Evolutionary conservation across 2,329 filamentous ascomycete species (phyloP), one percentile per base, ranked within the genome.

Genomic region (Trichoderma sp.): DNA sequence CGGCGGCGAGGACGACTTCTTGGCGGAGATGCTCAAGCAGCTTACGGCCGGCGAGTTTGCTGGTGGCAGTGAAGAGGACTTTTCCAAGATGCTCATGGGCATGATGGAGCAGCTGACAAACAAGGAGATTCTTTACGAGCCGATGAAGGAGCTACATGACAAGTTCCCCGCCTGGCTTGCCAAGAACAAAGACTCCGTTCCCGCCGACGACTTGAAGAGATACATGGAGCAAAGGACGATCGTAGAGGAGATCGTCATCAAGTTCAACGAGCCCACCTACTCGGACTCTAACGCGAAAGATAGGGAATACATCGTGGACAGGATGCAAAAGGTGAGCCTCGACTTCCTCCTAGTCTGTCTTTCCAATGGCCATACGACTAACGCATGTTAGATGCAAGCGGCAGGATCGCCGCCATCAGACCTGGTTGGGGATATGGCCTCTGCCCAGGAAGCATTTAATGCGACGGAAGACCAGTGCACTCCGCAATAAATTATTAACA

Each of bases 41-140:
- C 90, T 97, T 35, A 75, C 76, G 2, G 78, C 78, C 81, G 91
- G 92, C 74, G 85, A 86, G 27, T 78, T 83, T 1, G 88, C 86
- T n/a, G 89, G 87, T 10, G 80, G 79, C 42, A 74, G 77, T 60
- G 93, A 97, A 67, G 93, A 95, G 73, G 93, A 97, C 73, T 92
- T 98, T 74, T 93, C 92, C 67, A 94, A 97, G 81, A 93, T 98
- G 89, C 87, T 99, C 69, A 88, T 97, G 85, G 92, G 92, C 64
- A 97, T 98, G 93, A 98, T 99, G 94, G 93, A 98, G 81, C 94
- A 99, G 79, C 85, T 99, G 70, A 98, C 95, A 4, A 97, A 97
- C 79, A 98, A 97, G 83, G 95, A 98, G 73, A 97, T 99, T 70
- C 81, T 99, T 60, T 98, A 98, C 77, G 94, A 99, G 81, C 95